These are phyloP conservation scores for Penicillium brevicompactum DNA, from an alignment of 2,329 filamentous ascomycete genomes.

Conservation along the genomic window DNA sequence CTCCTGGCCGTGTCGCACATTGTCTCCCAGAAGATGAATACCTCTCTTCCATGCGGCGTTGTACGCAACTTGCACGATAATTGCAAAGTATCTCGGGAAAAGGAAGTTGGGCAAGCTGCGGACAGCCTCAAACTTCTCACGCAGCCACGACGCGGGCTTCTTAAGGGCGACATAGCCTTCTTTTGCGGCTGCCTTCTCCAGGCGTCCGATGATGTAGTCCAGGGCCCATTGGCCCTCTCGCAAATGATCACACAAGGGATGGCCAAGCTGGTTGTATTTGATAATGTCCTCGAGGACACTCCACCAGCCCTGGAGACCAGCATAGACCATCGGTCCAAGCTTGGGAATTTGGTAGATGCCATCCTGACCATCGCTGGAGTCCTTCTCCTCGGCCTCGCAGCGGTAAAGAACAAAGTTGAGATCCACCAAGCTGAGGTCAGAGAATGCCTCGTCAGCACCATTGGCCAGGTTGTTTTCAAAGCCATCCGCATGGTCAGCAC, in stretches of 20 bases:
- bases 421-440: slow-evolving; percentile 72
- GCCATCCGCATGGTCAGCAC: slow-evolving; percentile 78
- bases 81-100: slow-evolving; percentile 87
- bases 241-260: slow-evolving; percentile 90
- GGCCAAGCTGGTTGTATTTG: slow-evolving; percentile 84
- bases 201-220: slow-evolving; percentile 79
- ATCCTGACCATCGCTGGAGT: slow-evolving; percentile 75
- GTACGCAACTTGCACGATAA: slow-evolving; percentile 86
- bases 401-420: slow-evolving; percentile 91
- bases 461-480: slow-evolving; percentile 85
- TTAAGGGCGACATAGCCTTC: slow-evolving; percentile 64
- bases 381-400: slow-evolving; percentile 84
- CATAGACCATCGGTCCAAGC: slow-evolving; percentile 84
- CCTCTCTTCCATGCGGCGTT: slow-evolving; percentile 77
- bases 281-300: slow-evolving; percentile 84
- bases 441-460: slow-evolving; percentile 77
- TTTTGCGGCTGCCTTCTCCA: slow-evolving; percentile 70
- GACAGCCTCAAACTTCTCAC: slow-evolving; percentile 82
- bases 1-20: slow-evolving; percentile 77
- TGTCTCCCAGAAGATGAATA: slow-evolving; percentile 75
- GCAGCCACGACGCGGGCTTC: slow-evolving; percentile 74
- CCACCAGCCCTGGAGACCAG: slow-evolving; percentile 98
- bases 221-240: slow-evolving; percentile 89
- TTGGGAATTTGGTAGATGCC: slow-evolving; percentile 88
- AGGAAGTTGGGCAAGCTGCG: slow-evolving; percentile 84